Evolutionary conservation across 768 basidiomycete species (phyloP).

Genomic region (Mycena kentingensis): DNA sequence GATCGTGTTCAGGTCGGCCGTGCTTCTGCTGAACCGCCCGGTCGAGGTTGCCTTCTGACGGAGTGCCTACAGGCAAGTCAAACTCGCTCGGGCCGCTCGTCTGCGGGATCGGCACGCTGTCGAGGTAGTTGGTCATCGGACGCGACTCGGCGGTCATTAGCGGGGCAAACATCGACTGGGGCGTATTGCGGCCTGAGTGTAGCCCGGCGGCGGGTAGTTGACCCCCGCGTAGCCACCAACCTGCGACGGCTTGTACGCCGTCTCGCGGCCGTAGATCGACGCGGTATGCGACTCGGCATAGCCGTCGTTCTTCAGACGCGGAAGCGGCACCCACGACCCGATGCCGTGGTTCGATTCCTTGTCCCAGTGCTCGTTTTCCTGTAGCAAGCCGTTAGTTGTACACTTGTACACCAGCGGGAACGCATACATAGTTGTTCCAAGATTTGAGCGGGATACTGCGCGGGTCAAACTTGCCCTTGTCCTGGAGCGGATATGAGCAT

Average conservation of each 20-base stretch:
- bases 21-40: constrained; percentile 65
- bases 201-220: constrained; percentile 58
- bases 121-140: constrained; percentile 76
- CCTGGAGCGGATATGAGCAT: constrained; percentile 47
- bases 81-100: constrained; percentile 54
- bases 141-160: constrained; percentile 55
- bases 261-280: constrained; percentile 86
- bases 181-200: constrained; percentile 81
- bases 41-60: constrained; percentile 74
- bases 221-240: constrained; percentile 44
- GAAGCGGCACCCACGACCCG: constrained; percentile 87
- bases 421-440: constrained; percentile 90
- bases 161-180: constrained; percentile 49
- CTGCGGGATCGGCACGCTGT: constrained; percentile 58
- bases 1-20: constrained; percentile 84
- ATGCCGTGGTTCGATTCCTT: constrained; percentile 96
- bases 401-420: neutral
- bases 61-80: constrained; percentile 48
- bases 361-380: constrained; percentile 98
- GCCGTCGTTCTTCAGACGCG: constrained; percentile 68
- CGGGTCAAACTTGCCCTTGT: constrained; percentile 97
- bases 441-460: constrained; percentile 91
- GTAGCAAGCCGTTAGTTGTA: constrained; percentile 5
- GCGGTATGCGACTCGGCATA: constrained; percentile 78
- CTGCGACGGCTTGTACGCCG: constrained; percentile 82